A percentile compares a stretch with the other conserved stretches of the same genome.
phyloP scores from a whole-genome alignment of 1,284 basidiomycete species.

The Moniliella sp. region DNA sequence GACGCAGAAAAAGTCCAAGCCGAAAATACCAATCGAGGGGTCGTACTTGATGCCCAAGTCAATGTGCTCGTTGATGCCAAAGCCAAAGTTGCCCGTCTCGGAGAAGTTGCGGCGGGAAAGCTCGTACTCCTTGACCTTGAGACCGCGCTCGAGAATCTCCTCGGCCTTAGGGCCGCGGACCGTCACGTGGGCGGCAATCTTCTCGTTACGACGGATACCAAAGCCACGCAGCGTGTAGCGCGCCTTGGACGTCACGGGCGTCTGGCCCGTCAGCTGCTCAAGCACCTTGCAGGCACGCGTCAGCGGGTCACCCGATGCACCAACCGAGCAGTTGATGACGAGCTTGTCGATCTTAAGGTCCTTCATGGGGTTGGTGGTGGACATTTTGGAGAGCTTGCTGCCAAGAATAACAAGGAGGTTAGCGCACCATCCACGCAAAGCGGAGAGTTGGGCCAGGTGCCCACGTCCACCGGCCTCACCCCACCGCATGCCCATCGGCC shows the following conservation, averaged over 20 bases:
- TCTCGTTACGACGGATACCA: constrained; percentile 98
- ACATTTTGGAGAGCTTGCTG: too few relatives aligned
- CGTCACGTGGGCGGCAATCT: constrained; percentile 97
- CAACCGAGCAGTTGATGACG: constrained; percentile 99
- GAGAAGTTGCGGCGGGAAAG: constrained; percentile 73
- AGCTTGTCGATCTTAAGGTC: constrained; percentile 96
- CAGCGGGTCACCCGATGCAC: constrained; percentile 95
- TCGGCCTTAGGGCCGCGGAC: constrained; percentile 98
- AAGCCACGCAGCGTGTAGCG: constrained; percentile 98
- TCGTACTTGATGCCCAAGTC: constrained; percentile 69
- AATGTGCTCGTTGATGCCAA: constrained; percentile 63
- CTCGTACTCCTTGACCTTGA: constrained; percentile 99
- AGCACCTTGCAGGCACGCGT: constrained; percentile 97
- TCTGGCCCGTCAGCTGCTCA: constrained; percentile 97
- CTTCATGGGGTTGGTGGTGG: constrained; percentile 30
- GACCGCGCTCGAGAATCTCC: constrained; percentile 87
- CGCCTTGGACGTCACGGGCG: constrained; percentile 95
- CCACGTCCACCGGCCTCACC: too few relatives aligned
- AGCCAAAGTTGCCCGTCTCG: constrained; percentile 92
- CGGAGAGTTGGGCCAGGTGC: too few relatives aligned
- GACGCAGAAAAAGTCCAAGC: constrained; percentile 39
- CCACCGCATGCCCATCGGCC: too few relatives aligned
- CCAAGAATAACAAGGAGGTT: too few relatives aligned
- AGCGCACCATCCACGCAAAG: too few relatives aligned
- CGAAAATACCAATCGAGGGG: constrained; percentile 33